phyloP scores from a whole-genome alignment of 768 basidiomycete genomes.

The Suillus occidentalis region DNA sequence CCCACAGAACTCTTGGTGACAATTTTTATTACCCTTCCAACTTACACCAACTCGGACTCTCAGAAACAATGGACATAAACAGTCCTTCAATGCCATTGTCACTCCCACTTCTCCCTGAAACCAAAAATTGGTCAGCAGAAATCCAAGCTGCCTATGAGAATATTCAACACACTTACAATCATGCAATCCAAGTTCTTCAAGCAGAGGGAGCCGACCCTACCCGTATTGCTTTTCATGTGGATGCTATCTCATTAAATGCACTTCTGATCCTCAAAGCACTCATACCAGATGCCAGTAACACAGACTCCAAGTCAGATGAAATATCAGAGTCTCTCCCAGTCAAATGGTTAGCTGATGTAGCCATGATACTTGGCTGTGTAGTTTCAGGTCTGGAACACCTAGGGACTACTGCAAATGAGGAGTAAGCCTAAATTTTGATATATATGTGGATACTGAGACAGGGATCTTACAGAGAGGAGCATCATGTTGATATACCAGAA shows the following conservation, averaged over 20 bases:
- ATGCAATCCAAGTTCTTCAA: constrained; percentile 7
- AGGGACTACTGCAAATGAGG: neutral
- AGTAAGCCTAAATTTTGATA: neutral
- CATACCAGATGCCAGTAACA: neutral
- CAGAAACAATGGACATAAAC: neutral
- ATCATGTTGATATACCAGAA: neutral
- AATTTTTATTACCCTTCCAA: neutral
- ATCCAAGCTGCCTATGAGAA: constrained; percentile 12
- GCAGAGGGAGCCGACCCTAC: constrained; percentile 17
- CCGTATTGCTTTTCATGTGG: constrained; percentile 17
- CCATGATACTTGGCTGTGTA: constrained; percentile 9
- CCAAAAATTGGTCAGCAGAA: constrained; percentile 13
- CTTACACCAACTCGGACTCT: too few species aligned
- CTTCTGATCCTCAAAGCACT: constrained; percentile 16
- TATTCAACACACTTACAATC: constrained; percentile 10
- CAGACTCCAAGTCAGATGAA: neutral
- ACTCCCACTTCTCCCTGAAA: constrained; percentile 14
- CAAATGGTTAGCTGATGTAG: constrained; percentile 12
- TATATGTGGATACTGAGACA: neutral
- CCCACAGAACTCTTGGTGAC: neutral
- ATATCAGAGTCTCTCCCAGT: neutral
- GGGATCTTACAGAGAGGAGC: neutral
- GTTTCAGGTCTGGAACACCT: constrained; percentile 3
- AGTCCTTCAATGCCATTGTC: neutral
- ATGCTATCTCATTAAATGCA: constrained; percentile 12